Evolutionary conservation across 129 eudicot species (phyloP), one percentile per base, ranked within the genome.

Genomic region (Rutidosis leptorrhynchoides): DNA sequence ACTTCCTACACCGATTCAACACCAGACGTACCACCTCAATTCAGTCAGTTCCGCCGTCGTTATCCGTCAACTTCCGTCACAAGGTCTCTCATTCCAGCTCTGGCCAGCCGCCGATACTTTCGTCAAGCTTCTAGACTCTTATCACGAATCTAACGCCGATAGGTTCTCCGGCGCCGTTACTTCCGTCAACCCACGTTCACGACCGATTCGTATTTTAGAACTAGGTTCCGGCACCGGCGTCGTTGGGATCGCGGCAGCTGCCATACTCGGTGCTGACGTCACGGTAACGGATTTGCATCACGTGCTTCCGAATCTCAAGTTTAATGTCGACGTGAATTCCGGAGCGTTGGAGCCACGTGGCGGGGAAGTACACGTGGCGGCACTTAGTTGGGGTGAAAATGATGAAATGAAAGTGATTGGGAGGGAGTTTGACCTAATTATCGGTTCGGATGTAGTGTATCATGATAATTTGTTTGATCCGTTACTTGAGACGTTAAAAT

Each of bases 191-290:
- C 6, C 15, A 40, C 78, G 59, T 57, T 81, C 72, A 55, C 69
- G 66, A 1, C 83, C 28, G 23, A 2, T 84, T 65, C 89, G 96
- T 32, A 68, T 88, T 54, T 83, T 93, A 6, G 96, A 93, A 78
- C 89, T 93, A 19, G 98, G 98, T 32, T 88, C 98, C 49, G 98
- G 98, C 28, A 93, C 98, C 25, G 98, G 98, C 12, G 40, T 88
- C 52, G 98, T 93, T 6, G 98, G 98, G 20, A 93, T 93, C 26
- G 84, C 86, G 5, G 87, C 96, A 1, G 82, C 98, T 54, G 92
- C 89, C 23, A n/a, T 82, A 0, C 85, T 93, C 16, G 89, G 91
- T 3, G 98, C 92, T 60, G 66, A 76, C 28, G 98, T 93, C 61
- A 93, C 96, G 1, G 79, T 93, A 71, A 88, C 98, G 0, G 98